Evolutionary conservation across 495 filamentous ascomycete species (phyloP).

Genomic region (Pyrenopolyporus hunteri): DNA sequence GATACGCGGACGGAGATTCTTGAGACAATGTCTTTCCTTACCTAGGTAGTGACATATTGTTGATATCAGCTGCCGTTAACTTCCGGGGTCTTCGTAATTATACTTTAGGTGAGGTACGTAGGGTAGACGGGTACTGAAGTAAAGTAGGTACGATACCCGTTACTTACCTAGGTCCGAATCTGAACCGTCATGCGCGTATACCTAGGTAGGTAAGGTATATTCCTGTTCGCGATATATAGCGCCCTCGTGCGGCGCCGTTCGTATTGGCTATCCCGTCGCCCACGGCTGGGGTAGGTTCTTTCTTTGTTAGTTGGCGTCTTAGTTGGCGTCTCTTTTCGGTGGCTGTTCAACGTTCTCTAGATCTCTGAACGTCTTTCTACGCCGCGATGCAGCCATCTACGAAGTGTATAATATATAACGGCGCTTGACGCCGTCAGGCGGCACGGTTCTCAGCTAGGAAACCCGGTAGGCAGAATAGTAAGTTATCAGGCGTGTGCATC

Average conservation of each 20-base stretch:
- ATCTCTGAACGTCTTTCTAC: conserved; percentile 20
- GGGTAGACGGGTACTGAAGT: too few species aligned
- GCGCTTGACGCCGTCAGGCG: conserved; percentile 13
- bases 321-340: too few species aligned
- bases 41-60: background rate
- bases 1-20: conserved; percentile 13
- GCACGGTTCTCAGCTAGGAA: conserved; percentile 35
- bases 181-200: background rate
- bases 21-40: conserved; percentile 26
- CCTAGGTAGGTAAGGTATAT: too few species aligned
- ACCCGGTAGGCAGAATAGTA: conserved; percentile 24
- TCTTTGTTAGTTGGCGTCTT: conserved; percentile 10
- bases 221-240: conserved; percentile 15
- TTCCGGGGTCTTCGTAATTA: background rate
- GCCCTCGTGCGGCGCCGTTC: background rate
- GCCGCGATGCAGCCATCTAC: conserved; percentile 4
- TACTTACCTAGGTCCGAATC: too few species aligned
- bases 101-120: background rate
- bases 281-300: conserved; percentile 3
- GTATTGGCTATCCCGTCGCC: background rate
- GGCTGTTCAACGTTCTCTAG: conserved; percentile 4
- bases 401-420: conserved; percentile 4
- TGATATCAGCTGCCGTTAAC: too few species aligned
- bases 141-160: too few species aligned
- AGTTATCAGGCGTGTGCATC: conserved; percentile 18